Evolutionary conservation across 495 filamentous ascomycete genomes (phyloP).

Genomic region (Podospora comata): DNA sequence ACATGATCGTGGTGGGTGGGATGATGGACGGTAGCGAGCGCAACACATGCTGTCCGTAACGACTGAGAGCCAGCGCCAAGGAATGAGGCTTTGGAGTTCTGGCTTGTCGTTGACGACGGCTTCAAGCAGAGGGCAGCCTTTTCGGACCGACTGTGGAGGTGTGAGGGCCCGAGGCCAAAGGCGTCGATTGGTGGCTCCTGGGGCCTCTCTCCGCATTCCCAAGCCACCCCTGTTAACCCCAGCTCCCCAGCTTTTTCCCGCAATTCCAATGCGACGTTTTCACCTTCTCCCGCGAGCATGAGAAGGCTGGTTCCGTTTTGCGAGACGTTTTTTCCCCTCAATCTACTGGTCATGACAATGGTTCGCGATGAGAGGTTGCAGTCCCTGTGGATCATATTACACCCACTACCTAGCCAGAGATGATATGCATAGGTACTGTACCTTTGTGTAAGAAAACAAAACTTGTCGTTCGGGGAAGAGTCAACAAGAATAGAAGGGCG

Average conservation of each 20-base stretch:
- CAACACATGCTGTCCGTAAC: not conserved
- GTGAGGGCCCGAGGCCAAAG: conserved; percentile 27
- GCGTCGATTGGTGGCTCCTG: conserved; percentile 16
- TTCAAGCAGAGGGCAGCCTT: conserved; percentile 25
- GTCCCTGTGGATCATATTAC: conserved; percentile 2
- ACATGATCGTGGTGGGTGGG: not conserved
- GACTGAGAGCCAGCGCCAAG: conserved; percentile 19
- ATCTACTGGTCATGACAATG: not conserved
- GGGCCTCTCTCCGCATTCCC: conserved; percentile 31
- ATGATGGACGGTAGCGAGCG: not conserved
- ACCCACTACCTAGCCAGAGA: not conserved
- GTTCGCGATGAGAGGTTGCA: not conserved
- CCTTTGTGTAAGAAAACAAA: not conserved
- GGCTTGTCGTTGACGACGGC: not conserved
- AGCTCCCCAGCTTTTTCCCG: conserved; percentile 22
- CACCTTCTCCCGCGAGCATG: not conserved
- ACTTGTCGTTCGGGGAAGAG: not conserved
- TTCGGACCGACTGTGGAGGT: conserved; percentile 33
- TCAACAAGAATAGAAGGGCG: not conserved
- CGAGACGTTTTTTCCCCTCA: not conserved
- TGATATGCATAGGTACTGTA: not conserved
- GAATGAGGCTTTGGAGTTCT: conserved; percentile 15
- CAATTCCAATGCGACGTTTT: conserved; percentile 20
- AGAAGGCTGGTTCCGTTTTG: not conserved
- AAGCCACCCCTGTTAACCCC: conserved; percentile 16